Evolutionary conservation across 2,329 filamentous ascomycete genomes (phyloP).

Genomic region (Teratosphaeriaceae sp.): DNA sequence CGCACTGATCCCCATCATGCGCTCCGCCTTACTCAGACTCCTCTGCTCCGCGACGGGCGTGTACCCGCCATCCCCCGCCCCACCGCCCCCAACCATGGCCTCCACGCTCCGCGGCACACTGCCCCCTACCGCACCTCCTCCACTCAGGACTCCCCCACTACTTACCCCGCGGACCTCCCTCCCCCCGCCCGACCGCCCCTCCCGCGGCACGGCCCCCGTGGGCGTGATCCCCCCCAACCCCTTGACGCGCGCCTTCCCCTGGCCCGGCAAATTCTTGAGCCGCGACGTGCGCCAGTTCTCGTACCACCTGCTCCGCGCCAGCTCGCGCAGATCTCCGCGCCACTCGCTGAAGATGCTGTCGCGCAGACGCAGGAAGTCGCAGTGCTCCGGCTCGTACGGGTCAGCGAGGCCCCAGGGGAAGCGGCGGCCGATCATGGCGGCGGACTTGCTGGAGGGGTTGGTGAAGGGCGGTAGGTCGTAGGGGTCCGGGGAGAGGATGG

Average conservation of each 20-base stretch:
- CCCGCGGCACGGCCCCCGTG: conserved; percentile 25
- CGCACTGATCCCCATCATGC: conserved; percentile 6
- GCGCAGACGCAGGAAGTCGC: conserved; percentile 85
- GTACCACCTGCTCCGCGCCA: conserved; percentile 88
- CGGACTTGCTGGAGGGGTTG: conserved; percentile 50
- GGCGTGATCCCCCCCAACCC: conserved; percentile 32
- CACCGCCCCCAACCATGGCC: no score
- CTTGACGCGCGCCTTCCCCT: conserved; percentile 18
- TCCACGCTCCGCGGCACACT: conserved; percentile 7
- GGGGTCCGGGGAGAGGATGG: conserved; percentile 86
- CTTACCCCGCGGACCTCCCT: not conserved
- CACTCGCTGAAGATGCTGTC: conserved; percentile 91
- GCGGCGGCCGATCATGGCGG: conserved; percentile 68
- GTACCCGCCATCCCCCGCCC: not conserved
- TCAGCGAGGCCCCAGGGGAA: conserved; percentile 98
- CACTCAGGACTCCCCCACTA: not conserved
- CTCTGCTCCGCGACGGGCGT: not conserved
- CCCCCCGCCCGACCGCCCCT: conserved; percentile 16
- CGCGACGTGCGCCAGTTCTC: conserved; percentile 78
- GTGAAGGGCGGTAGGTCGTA: conserved; percentile 67
- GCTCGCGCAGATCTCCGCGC: conserved; percentile 83
- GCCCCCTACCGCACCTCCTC: not conserved
- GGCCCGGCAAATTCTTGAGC: conserved; percentile 31
- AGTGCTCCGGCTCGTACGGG: conserved; percentile 84
- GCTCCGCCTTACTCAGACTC: conserved; percentile 6